phyloP scores from a whole-genome alignment of 495 filamentous ascomycete species.

The Chaetomidium leptoderma region DNA sequence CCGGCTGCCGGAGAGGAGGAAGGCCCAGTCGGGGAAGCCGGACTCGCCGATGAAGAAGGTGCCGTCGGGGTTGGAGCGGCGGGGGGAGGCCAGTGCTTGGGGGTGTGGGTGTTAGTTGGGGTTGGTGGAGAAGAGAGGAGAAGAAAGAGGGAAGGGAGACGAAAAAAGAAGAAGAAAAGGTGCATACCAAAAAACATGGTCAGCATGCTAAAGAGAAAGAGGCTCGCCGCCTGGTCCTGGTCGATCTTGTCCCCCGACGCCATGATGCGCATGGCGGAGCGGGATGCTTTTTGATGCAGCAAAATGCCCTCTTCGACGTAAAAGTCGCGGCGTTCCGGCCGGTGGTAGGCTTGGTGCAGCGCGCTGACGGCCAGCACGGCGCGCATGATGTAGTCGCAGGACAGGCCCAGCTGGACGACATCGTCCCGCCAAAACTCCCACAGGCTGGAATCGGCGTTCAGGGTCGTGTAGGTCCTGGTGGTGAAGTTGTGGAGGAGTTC shows the following conservation, averaged over 20 bases:
- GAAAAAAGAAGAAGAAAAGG: not conserved
- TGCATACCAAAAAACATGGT: conserved; percentile 34
- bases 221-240: conserved; percentile 20
- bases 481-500: conserved; percentile 46
- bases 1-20: conserved; percentile 32
- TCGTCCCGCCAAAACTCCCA: conserved; percentile 36
- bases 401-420: conserved; percentile 40
- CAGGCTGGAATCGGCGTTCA: conserved; percentile 32
- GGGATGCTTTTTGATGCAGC: conserved; percentile 45
- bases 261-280: conserved; percentile 30
- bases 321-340: conserved; percentile 34
- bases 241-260: conserved; percentile 5
- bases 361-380: conserved; percentile 52
- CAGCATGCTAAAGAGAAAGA: conserved; percentile 36
- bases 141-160: not conserved
- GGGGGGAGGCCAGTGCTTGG: conserved; percentile 28
- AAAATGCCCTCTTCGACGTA: conserved; percentile 51
- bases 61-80: conserved; percentile 27
- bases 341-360: conserved; percentile 50
- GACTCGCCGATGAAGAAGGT: conserved; percentile 29
- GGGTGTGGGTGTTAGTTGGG: not conserved
- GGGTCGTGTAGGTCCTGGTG: conserved; percentile 36
- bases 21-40: conserved; percentile 35
- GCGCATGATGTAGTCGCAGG: conserved; percentile 52
- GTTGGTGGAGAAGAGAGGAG: not conserved